These are phyloP conservation scores for Aspergillus calidoustus DNA, from an alignment of 2,329 filamentous ascomycete genomes.

Conservation along the genomic window DNA sequence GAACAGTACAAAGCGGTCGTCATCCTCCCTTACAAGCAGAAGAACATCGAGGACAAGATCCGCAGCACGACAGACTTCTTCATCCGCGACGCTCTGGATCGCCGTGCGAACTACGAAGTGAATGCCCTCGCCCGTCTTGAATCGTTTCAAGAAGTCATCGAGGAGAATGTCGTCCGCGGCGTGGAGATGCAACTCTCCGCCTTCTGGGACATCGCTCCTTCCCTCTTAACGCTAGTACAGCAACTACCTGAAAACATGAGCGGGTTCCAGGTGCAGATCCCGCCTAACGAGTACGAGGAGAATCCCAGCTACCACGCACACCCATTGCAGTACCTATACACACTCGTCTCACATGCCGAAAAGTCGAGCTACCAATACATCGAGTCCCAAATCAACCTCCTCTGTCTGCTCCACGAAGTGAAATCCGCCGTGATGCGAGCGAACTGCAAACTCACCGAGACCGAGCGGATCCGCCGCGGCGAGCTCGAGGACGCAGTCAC, in stretches of 20 bases:
- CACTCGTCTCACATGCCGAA: constrained; percentile 81
- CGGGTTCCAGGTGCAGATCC: constrained; percentile 76
- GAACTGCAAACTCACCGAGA: constrained; percentile 69
- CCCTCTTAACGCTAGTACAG: constrained; percentile 76
- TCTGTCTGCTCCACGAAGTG: constrained; percentile 89
- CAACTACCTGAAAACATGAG: constrained; percentile 67
- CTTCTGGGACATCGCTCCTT: constrained; percentile 97
- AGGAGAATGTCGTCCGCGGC: constrained; percentile 82
- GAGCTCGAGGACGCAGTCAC: constrained; percentile 48
- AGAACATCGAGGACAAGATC: constrained; percentile 76
- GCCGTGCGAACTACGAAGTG: constrained; percentile 71
- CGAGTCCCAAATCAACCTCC: constrained; percentile 86
- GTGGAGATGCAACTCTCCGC: constrained; percentile 90
- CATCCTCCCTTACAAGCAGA: constrained; percentile 76
- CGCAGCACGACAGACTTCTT: constrained; percentile 83
- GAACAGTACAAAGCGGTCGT: constrained; percentile 85
- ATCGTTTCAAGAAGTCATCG: constrained; percentile 77
- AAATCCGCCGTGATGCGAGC: constrained; percentile 76
- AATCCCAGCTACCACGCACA: constrained; percentile 80
- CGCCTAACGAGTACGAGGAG: constrained; percentile 77
- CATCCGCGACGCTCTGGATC: constrained; percentile 72
- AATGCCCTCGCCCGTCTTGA: constrained; percentile 74
- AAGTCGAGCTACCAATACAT: constrained; percentile 97
- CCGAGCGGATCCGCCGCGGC: constrained; percentile 59
- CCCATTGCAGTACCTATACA: constrained; percentile 89